Conservation (phyloP, 176 grass and related monocot species). For the Paspalum notatum region DNA sequence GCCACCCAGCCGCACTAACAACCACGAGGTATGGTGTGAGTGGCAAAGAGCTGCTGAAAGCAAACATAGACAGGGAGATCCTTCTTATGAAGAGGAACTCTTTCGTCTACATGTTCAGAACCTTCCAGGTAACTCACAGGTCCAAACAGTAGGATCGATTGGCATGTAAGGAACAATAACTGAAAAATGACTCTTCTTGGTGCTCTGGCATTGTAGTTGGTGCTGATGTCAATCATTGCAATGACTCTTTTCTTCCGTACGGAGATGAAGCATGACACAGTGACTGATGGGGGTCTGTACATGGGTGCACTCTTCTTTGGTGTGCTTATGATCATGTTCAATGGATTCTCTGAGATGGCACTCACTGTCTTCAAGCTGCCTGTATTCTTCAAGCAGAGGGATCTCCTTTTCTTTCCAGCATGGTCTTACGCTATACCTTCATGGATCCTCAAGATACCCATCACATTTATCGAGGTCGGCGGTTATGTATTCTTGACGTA, state of each 20-base stretch:
- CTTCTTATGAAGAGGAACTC: constrained; percentile 98
- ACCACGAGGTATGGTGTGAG: constrained; percentile 70
- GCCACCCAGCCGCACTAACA: constrained; percentile 79
- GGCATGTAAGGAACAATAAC: neutral
- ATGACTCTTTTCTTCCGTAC: constrained; percentile 93
- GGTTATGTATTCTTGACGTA: constrained; percentile 83
- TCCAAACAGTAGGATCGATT: constrained; percentile 4
- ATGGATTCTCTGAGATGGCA: constrained; percentile 75
- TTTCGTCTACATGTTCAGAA: constrained; percentile 89
- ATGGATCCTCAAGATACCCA: constrained; percentile 89
- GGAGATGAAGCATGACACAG: constrained; percentile 56
- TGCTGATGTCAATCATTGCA: constrained; percentile 58
- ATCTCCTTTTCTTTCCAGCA: constrained; percentile 90
- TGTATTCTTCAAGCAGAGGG: constrained; percentile 94
- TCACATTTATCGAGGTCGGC: constrained; percentile 74
- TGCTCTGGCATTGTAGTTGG: constrained; percentile 54
- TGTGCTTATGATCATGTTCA: constrained; percentile 78
- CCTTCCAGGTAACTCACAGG: constrained; percentile 54
- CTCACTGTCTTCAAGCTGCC: constrained; percentile 76
- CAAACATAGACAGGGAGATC: constrained; percentile 74
- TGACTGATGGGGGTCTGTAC: constrained; percentile 56
- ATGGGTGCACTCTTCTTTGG: constrained; percentile 74
- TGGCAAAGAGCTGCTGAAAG: constrained; percentile 72
- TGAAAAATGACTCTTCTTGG: constrained; percentile 16
- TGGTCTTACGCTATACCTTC: constrained; percentile 86